A percentile compares a stretch with the other conserved stretches of the same genome.
Evolutionary conservation across 345 rosid genomes (phyloP).

Genomic region (Syzygium aromaticum): DNA sequence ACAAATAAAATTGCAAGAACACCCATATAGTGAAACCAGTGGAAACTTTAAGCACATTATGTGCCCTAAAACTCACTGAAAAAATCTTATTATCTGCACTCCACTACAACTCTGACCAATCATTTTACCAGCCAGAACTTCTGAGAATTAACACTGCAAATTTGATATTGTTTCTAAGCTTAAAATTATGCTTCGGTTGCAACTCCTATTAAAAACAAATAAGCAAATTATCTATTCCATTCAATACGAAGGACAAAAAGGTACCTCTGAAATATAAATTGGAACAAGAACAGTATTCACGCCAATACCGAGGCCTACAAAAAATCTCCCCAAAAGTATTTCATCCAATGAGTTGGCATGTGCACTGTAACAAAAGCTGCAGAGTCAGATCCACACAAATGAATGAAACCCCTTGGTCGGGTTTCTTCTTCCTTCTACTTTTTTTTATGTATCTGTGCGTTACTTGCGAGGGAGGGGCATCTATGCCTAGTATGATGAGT

Average conservation of each 20-base stretch:
- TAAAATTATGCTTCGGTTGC: neutral
- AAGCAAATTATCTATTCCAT: neutral
- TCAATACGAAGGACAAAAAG: neutral
- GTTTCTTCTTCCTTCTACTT: neutral
- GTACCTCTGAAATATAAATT: constrained; percentile 68
- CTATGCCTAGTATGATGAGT: neutral
- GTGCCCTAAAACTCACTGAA: neutral
- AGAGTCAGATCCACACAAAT: neutral
- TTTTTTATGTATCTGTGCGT: neutral
- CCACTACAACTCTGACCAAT: neutral
- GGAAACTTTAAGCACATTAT: neutral
- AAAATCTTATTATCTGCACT: neutral
- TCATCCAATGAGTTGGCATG: constrained; percentile 69
- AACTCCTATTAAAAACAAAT: neutral
- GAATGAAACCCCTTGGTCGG: neutral
- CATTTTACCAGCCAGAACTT: neutral
- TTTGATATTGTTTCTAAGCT: neutral
- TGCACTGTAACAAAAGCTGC: constrained; percentile 41
- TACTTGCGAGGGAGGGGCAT: neutral
- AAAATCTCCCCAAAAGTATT: constrained; percentile 68
- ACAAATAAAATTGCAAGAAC: neutral
- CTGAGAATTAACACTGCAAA: neutral
- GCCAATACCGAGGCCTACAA: constrained; percentile 82
- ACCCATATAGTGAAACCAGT: neutral
- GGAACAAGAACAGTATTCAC: constrained; percentile 78